Base-by-base conservation (phyloP, 2,329 filamentous ascomycete genomes). In the Colletotrichum destructivum region DNA sequence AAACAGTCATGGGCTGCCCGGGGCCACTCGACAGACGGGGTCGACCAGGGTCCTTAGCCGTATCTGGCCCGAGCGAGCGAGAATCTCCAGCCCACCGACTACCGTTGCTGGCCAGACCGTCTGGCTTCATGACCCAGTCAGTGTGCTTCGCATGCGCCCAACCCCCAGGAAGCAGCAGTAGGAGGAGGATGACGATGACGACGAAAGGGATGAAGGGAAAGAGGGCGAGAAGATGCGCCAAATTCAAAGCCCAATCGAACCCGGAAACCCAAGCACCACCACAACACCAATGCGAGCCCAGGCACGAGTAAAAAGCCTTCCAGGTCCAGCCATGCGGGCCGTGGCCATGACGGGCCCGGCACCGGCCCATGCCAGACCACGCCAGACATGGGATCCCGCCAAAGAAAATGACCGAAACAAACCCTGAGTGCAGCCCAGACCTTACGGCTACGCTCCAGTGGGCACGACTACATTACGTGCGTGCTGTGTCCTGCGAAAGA, bases 351-450 rank as follows among this genome's bases (percentile, higher is more conserved):
- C 52, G 59, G 52, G 65, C 51, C 54, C 65, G 56, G 65, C 59
- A 55, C 65, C 54, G 47, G 54, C 38, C 65, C 54, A 49, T 38
- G 40, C 65, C 69, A 63, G 35, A 64, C 69, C 54, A 54, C 54
- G 60, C 59, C 69, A 64, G 59, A 51, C 65, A 69, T 69, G 65
- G 69, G 69, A 72, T 69, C 65, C 69, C 60, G 46, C 69, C 69
- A 63, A 63, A 54, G 44, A 40, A 55, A 54, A 63, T 57, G 46
- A 71, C 64, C 35, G 65, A 63, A 69, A 63, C 65, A 71, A 70
- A 60, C 54, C 69, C 65, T 68, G 57, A 71, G 68, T 62, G 31
- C 35, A 68, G 68, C 63, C 56, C 51, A 56, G 63, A 46, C 64
- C 47, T 62, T 70, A 70, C 57, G 26, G 16, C 26, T 46, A 31